Evolutionary conservation across 2,329 filamentous ascomycete genomes (phyloP), one percentile per base, ranked within the genome.

Genomic region (Pyrenochaeta sp.): DNA sequence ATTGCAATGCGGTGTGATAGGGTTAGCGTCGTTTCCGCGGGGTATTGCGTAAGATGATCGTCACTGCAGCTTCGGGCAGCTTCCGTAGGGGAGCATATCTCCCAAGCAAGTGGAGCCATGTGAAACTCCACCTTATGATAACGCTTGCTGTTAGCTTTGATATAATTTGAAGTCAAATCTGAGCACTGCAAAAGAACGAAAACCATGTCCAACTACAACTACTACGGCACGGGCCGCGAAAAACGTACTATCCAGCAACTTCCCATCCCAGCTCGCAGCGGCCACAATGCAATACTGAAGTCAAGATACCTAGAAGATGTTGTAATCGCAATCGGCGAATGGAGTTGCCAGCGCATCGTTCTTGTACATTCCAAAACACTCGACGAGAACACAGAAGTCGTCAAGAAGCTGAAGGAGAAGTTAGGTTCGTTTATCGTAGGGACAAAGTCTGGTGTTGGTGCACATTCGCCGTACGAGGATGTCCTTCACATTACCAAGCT

Each of bases 391-490:
- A 65, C 61, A 11, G n/a, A 49, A 40, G 54, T 64, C 0, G 39
- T 66, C n/a, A 49, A 54, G 31, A 51, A 41, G 3, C 59, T 68
- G 23, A 52, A 58, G 33, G 40, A 51, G 20, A 60, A 56, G 10
- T 41, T 69, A 10, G 65, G 67, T 0, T 30, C 45, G 1, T 51
- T 51, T 12, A 39, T 66, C 12, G 63, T 65, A 10, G 67, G 55
- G 1, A 55, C 37, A 14, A 67, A 65, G 33, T 57, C 61, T 7
- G 59, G 64, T 6, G 59, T 69, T 10, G 64, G 63, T 14, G 52
- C 51, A 14, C 65, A 69, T 33, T 64, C 62, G 5, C 67, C 64
- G 5, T 69, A 69, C 39, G 36, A 50, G 11, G 65, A 68, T 49
- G 53, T 68, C 5, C 45, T 68, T 12, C 61, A 60, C 1, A 67